phyloP scores from a whole-genome alignment of 352 stramenopile genomes.

The Globisporangium uncinulatum region DNA sequence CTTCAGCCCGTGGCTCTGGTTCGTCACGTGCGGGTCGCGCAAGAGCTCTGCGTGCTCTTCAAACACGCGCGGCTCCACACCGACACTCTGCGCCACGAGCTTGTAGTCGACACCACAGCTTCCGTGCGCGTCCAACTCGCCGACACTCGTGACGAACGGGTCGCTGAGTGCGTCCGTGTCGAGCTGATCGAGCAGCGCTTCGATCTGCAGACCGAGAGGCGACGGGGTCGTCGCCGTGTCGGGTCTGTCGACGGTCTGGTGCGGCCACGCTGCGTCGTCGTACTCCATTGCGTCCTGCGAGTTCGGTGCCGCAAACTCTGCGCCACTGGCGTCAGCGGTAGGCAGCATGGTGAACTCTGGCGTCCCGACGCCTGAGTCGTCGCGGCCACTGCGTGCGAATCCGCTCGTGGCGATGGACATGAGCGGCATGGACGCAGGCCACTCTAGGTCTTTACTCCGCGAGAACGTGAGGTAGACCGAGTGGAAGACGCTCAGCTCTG shows the following conservation, averaged over 20 bases:
- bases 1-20: slow-evolving; percentile 28
- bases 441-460: slow-evolving; percentile 47
- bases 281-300: slow-evolving; percentile 14
- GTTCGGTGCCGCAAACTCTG: slow-evolving; percentile 5
- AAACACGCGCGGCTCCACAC: slow-evolving; percentile 29
- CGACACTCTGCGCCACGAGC: slow-evolving; percentile 26
- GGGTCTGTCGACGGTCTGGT: too few species aligned
- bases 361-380: slow-evolving; percentile 6
- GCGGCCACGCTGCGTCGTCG: not conserved
- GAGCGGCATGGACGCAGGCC: slow-evolving; percentile 29
- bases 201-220: slow-evolving; percentile 25
- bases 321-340: not conserved
- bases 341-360: slow-evolving; percentile 22
- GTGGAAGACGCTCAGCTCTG: slow-evolving; percentile 74
- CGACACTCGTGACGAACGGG: slow-evolving; percentile 22
- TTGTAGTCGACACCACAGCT: slow-evolving; percentile 9
- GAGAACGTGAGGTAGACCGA: slow-evolving; percentile 62
- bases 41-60: slow-evolving; percentile 33
- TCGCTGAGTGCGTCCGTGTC: slow-evolving; percentile 5
- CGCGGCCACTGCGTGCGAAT: not conserved
- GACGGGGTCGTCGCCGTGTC: not conserved
- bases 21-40: slow-evolving; percentile 32
- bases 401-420: slow-evolving; percentile 16
- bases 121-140: slow-evolving; percentile 17
- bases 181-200: slow-evolving; percentile 24